Evolutionary conservation across 495 filamentous ascomycete species (phyloP), one percentile per base, ranked within the genome.

Genomic region (Tricharina praecox): DNA sequence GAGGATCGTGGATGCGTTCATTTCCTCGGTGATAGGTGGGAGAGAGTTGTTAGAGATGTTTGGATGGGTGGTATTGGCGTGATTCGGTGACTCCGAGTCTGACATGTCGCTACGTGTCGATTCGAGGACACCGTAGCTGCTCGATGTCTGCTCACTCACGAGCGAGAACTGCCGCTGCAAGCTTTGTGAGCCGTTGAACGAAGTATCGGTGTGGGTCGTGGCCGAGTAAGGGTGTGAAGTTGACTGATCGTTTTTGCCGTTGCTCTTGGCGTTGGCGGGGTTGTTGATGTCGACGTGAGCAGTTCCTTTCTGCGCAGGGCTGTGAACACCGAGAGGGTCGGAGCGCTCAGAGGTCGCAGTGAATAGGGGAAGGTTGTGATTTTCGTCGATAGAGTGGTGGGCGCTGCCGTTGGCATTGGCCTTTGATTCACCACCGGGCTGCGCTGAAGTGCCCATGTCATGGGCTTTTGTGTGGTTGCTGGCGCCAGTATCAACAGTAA

Each of bases 231-330:
- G n/a, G n/a, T n/a, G n/a, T n/a, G n/a, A n/a, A n/a, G n/a, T n/a
- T n/a, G n/a, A n/a, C 8, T 20, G 45, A 33, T 21, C 23, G 11
- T 34, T 42, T 30, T 16, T 41, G 32, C 53, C 45, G 8, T 57
- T 40, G 18, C 52, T 49, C 7, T 56, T 51, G 24, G 57, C 50
- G 3, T 43, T 47, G 9, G 32, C 33, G 5, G 45, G 38, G 4
- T 51, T 51, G 5, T 49, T 48, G 8, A 57, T 53, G 36, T 33
- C 37, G 11, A 35, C 54, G n/a, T 45, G 41, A n/a, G 54, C 40
- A 30, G 52, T 53, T 10, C 42, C 47, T 23, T 48, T 50, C 11
- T 8, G 5, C 18, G 20, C 20, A 8, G 5, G 39, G 39, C 5
- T 43, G 4, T 43, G 10, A 5, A 7, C 18, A 37, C 7, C n/a